Percentiles rank a stretch among this genome's conserved stretches.
Evolutionary conservation across 257 asterid genomes (phyloP).

Genomic region (Solanum sejunctum): DNA sequence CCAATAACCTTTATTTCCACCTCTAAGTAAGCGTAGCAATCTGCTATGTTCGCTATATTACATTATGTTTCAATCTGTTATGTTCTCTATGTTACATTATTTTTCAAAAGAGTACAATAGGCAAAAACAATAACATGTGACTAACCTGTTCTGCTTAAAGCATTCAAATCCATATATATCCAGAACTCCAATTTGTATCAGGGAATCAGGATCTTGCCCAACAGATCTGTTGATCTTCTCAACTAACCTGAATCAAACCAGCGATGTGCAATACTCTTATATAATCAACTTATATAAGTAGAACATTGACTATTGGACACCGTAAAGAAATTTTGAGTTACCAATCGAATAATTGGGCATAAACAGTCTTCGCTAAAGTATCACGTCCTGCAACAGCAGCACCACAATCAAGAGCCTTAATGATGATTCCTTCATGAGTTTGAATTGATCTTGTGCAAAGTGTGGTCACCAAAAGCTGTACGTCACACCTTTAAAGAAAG

Average conservation of each 20-base stretch:
- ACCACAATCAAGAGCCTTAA: conserved; percentile 76
- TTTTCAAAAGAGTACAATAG: not conserved
- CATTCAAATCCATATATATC: conserved; percentile 99
- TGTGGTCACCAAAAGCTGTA: conserved; percentile 62
- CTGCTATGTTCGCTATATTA: not conserved
- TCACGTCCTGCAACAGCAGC: conserved; percentile 97
- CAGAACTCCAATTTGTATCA: conserved; percentile 82
- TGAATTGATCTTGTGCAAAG: conserved; percentile 89
- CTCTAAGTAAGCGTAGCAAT: not conserved
- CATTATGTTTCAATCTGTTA: not conserved
- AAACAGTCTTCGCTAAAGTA: conserved; percentile 92
- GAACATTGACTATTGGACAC: not conserved
- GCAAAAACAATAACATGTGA: not conserved
- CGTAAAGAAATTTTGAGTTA: conserved; percentile 3
- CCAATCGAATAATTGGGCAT: conserved; percentile 88
- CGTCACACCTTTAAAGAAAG: conserved; percentile 63
- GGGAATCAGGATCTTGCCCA: conserved; percentile 91
- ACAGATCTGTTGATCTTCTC: conserved; percentile 90
- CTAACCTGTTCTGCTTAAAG: conserved; percentile 79
- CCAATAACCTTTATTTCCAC: not conserved
- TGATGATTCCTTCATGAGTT: conserved; percentile 81
- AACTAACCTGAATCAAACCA: conserved; percentile 70
- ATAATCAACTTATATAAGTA: not conserved
- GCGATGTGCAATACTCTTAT: not conserved
- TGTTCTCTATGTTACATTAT: not conserved